Percentiles rank a stretch among this genome's conserved stretches.
These are phyloP conservation scores for Xerocomellus dryophilus DNA, from an alignment of 768 basidiomycete genomes.

Conservation along the genomic window DNA sequence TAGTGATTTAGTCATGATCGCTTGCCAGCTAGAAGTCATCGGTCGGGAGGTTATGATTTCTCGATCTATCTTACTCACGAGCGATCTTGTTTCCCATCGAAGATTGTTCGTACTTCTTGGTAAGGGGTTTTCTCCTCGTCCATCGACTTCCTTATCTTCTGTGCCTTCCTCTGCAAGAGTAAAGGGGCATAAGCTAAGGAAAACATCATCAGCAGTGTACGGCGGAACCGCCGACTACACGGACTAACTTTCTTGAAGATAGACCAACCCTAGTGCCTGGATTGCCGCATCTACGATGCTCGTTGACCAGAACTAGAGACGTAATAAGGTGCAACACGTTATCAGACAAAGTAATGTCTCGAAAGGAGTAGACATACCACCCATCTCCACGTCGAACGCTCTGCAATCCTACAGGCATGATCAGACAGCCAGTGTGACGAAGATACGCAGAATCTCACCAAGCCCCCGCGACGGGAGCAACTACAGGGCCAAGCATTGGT, in stretches of 20 bases:
- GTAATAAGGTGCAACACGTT: not conserved
- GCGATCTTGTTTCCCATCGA: slow-evolving; percentile 39
- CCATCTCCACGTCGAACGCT: slow-evolving; percentile 69
- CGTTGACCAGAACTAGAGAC: slow-evolving; percentile 60
- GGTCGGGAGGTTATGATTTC: not conserved
- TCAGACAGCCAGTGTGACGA: not conserved
- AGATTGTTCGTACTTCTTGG: slow-evolving; percentile 46
- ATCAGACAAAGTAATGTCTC: not conserved
- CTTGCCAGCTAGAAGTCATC: slow-evolving; percentile 42
- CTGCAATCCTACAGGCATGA: slow-evolving; percentile 42
- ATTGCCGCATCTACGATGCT: slow-evolving; percentile 53
- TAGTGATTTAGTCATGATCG: slow-evolving; percentile 51
- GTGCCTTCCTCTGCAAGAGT: slow-evolving; percentile 51
- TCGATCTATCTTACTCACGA: slow-evolving; percentile 34
- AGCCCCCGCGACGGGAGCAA: slow-evolving; percentile 61
- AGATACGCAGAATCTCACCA: slow-evolving; percentile 36
- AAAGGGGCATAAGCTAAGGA: slow-evolving; percentile 28
- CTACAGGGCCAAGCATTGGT: slow-evolving; percentile 61
- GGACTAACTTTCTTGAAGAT: slow-evolving; percentile 59
- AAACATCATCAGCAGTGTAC: slow-evolving; percentile 13
- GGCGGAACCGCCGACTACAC: not conserved
- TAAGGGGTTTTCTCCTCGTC: slow-evolving; percentile 45
- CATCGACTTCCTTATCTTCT: slow-evolving; percentile 40
- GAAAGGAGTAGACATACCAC: slow-evolving; percentile 41
- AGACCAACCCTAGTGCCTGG: slow-evolving; percentile 54